phyloP scores from a whole-genome alignment of 306 rosid genomes.

The Cotoneaster glaucophyllus region DNA sequence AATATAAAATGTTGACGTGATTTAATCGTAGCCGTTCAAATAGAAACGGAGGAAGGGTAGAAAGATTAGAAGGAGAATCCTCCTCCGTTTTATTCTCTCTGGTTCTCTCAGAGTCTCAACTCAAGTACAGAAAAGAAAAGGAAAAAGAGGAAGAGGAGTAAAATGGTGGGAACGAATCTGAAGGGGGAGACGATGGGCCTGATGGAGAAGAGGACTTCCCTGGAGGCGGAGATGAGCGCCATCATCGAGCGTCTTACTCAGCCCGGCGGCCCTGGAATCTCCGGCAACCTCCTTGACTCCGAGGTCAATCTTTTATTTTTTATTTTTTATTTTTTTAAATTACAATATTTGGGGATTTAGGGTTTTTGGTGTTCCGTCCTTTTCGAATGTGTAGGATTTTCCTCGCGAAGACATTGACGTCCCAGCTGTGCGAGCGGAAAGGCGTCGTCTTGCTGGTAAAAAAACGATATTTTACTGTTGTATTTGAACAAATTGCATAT shows the following conservation, averaged over 20 bases:
- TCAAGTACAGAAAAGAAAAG: not conserved
- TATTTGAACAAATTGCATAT: not conserved
- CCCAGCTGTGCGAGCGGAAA: constrained; percentile 60
- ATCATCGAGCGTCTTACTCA: constrained; percentile 66
- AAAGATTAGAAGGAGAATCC: too few relatives aligned
- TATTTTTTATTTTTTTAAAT: not conserved
- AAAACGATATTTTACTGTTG: not conserved
- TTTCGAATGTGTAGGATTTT: constrained; percentile 53
- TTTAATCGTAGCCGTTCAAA: too few relatives aligned
- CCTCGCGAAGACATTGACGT: constrained; percentile 84
- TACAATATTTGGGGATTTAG: not conserved
- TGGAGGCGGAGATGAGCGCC: constrained; percentile 73
- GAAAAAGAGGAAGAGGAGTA: not conserved
- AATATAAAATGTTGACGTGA: too few relatives aligned
- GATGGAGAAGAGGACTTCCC: constrained; percentile 56
- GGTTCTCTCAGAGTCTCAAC: not conserved
- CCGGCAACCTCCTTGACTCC: constrained; percentile 61
- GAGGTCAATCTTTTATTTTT: constrained; percentile 30
- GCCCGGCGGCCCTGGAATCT: constrained; percentile 82
- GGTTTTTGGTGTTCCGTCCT: not conserved
- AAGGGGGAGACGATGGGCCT: constrained; percentile 64
- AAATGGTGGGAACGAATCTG: constrained; percentile 79
- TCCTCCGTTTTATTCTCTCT: not conserved
- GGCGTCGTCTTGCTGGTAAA: constrained; percentile 68
- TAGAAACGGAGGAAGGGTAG: too few relatives aligned